These are phyloP conservation scores for Microbotryum saponariae DNA, from an alignment of 1,284 basidiomycete genomes.

Conservation along the genomic window DNA sequence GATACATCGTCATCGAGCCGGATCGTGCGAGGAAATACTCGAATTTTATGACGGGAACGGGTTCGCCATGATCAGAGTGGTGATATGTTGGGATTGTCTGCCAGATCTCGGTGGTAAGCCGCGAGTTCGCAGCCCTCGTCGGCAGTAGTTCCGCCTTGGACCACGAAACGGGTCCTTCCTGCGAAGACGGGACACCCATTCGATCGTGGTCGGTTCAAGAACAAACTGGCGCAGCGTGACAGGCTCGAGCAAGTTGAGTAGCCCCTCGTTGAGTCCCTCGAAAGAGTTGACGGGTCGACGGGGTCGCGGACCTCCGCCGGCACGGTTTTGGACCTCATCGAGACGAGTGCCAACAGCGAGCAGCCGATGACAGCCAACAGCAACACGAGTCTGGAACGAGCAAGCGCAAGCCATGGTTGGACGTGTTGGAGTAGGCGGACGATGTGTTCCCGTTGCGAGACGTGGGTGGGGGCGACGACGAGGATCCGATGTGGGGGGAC, in stretches of 20 bases:
- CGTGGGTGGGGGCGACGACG: too few species aligned
- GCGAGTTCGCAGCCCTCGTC: background rate
- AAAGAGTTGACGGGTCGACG: too few species aligned
- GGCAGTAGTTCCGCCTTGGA: slow-evolving; percentile 4
- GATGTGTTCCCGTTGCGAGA: too few species aligned
- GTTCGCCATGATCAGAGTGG: background rate
- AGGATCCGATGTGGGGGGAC: too few species aligned
- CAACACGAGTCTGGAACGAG: too few species aligned
- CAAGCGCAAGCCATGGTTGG: too few species aligned
- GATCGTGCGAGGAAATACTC: slow-evolving; percentile 7
- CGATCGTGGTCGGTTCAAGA: slow-evolving; percentile 14
- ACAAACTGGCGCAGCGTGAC: slow-evolving; percentile 16
- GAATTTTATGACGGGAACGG: slow-evolving; percentile 16
- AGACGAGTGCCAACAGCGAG: too few species aligned
- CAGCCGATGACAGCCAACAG: too few species aligned
- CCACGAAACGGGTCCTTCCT: slow-evolving; percentile 19
- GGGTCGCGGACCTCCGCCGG: too few species aligned
- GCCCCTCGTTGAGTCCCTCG: slow-evolving; percentile 5
- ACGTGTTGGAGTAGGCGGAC: too few species aligned
- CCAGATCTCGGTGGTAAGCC: background rate
- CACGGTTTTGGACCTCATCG: too few species aligned
- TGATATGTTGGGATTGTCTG: background rate
- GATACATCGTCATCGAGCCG: slow-evolving; percentile 9
- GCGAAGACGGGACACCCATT: slow-evolving; percentile 1
- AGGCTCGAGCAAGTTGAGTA: slow-evolving; percentile 10